These are phyloP conservation scores for Datisca glomerata DNA, from an alignment of 306 rosid species.

Conservation along the genomic window DNA sequence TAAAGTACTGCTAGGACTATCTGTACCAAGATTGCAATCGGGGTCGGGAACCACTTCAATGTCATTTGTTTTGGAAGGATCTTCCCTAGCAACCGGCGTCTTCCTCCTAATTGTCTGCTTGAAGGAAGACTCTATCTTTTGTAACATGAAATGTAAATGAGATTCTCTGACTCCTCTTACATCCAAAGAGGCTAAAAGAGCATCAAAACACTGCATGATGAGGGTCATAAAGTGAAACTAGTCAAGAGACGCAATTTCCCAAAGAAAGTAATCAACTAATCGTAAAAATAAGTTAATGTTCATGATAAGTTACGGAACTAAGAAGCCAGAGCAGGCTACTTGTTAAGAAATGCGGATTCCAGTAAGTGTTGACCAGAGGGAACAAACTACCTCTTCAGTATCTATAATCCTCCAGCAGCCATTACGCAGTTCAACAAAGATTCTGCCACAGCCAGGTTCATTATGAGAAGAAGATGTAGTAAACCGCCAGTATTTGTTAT, in stretches of 20 bases:
- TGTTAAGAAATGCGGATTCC: too few species aligned
- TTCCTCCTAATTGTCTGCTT: constrained; percentile 41
- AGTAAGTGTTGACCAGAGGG: too few species aligned
- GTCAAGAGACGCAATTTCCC: constrained; percentile 10
- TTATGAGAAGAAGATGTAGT: constrained; percentile 43
- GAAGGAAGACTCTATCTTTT: constrained; percentile 37
- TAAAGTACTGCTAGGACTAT: constrained; percentile 23
- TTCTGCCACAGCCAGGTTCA: constrained; percentile 81
- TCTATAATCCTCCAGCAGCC: constrained; percentile 70
- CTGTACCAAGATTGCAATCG: constrained; percentile 19
- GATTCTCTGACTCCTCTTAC: constrained; percentile 68
- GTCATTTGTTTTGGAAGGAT: constrained; percentile 20
- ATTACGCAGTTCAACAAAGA: constrained; percentile 55
- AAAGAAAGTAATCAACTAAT: constrained; percentile 3
- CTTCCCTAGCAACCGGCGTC: constrained; percentile 15
- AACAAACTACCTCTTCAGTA: constrained; percentile 50
- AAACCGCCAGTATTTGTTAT: constrained; percentile 69
- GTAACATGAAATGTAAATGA: constrained; percentile 55
- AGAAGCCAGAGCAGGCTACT: too few species aligned
- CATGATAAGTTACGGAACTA: too few species aligned
- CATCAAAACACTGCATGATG: constrained; percentile 54
- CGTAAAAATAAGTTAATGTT: too few species aligned
- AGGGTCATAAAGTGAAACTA: constrained; percentile 6
- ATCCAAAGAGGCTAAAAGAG: constrained; percentile 57
- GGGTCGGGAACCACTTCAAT: constrained; percentile 15